Base-by-base conservation (phyloP, 2,329 filamentous ascomycete genomes). In the Trichophyton equinum region DNA sequence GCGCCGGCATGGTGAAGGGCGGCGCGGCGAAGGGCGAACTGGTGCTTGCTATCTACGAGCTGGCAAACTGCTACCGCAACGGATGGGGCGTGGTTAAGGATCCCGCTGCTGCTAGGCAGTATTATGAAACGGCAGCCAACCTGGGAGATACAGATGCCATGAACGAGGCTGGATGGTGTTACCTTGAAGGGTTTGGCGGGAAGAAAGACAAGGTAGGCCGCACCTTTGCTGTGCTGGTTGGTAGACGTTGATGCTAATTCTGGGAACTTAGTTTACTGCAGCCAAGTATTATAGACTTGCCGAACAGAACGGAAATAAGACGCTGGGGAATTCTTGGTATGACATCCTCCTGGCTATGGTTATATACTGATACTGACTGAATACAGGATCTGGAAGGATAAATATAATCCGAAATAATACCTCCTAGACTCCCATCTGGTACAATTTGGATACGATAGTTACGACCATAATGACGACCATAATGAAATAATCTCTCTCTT, bases 111-210 rank as follows among this genome's bases (percentile, higher is more conserved):
- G 94, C 94, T 57, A 79, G 81, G 67, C 80, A 95, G 81, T 99
- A 97, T 74, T 99, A 97, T 74, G 92, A 97, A 76, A 96, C 92
- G 8, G 94, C 94, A 30, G 94, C 94, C 63, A 97, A 99, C 73
- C 77, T 99, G 66, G 94, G 94, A 63, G 94, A 99, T 74, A 89
- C 89, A 51, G 94, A 99, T 77, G 94, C 91, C 62, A 96, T 97
- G 91, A 96, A 96, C 71, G 92, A 97, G 75, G 87, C 87, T 60
- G 94, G 86, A 40, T 95, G 91, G 90, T 99, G 94, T 78, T 97
- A 94, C 79, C 75, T 95, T 30, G 88, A 96, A 72, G 94, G 94
- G n/a, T 96, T 95, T 75, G 94, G 94, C 38, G 92, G 91, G 70
- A 94, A 91, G 74, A 99, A 97, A 75, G 91, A 99, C 79, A 97